Percentiles rank a stretch among this genome's conserved stretches.
Evolutionary conservation across 73 alveolate genomes (phyloP).

Genomic region (Breviolum minutum): DNA sequence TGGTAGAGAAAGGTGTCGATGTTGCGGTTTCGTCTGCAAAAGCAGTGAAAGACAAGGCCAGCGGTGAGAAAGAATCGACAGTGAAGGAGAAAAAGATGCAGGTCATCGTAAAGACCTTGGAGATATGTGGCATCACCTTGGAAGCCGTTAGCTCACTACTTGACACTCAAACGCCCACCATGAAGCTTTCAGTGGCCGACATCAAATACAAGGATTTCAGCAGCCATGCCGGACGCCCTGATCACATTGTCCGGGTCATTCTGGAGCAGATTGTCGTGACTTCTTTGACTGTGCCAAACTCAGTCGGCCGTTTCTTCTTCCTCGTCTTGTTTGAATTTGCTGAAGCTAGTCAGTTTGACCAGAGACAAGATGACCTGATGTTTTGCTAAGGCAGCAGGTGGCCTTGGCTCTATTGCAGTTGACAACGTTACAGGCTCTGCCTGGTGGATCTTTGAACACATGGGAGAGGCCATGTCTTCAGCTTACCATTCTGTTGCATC

Average conservation of each 20-base stretch:
- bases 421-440: background rate
- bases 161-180: constrained; percentile 30
- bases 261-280: constrained; percentile 31
- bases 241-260: constrained; percentile 22
- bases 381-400: constrained; percentile 12
- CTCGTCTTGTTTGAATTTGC: background rate
- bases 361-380: background rate
- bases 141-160: constrained; percentile 25
- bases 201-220: constrained; percentile 35
- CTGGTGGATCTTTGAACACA: constrained; percentile 38
- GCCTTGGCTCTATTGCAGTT: background rate
- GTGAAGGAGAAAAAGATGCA: background rate
- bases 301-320: background rate
- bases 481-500: constrained; percentile 12
- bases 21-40: background rate
- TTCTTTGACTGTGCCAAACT: background rate
- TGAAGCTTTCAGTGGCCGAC: constrained; percentile 22
- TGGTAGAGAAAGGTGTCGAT: background rate
- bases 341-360: background rate
- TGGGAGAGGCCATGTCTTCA: constrained; percentile 3
- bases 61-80: background rate
- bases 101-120: constrained; percentile 9
- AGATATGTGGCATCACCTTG: constrained; percentile 5
- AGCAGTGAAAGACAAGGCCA: constrained; percentile 13
- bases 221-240: constrained; percentile 38